These are phyloP conservation scores for maize (Zea mays) DNA, from an alignment of 176 grass and related monocot species.

Conservation along the genomic window DNA sequence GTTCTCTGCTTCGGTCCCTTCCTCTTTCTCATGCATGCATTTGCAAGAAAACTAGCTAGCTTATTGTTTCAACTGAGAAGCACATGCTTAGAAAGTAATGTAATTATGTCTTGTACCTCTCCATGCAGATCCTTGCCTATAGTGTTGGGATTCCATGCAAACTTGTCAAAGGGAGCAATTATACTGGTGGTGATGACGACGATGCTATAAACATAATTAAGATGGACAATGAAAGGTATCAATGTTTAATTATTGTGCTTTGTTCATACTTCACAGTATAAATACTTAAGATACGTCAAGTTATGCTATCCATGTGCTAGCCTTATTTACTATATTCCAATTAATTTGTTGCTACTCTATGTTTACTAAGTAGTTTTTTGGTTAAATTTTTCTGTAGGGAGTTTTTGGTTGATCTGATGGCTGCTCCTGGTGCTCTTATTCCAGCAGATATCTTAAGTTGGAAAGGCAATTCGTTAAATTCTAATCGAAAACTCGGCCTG, in stretches of 20 bases:
- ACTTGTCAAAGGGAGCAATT: slow-evolving; percentile 98
- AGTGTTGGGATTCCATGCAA: slow-evolving; percentile 94
- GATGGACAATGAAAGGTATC: slow-evolving; percentile 85
- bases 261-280: slow-evolving; percentile 5
- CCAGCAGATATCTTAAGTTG: slow-evolving; percentile 89
- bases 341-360: too few relatives aligned
- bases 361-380: slow-evolving; percentile 33
- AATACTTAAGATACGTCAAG: slow-evolving; percentile 30
- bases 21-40: neutral
- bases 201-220: slow-evolving; percentile 99
- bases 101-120: slow-evolving; percentile 23
- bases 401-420: slow-evolving; percentile 99
- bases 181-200: slow-evolving; percentile 91
- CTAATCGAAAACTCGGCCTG: slow-evolving; percentile 50
- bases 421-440: slow-evolving; percentile 90
- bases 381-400: slow-evolving; percentile 60
- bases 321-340: too few relatives aligned
- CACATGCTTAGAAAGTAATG: slow-evolving; percentile 24
- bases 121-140: slow-evolving; percentile 86
- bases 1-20: slow-evolving; percentile 35
- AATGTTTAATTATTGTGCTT: slow-evolving; percentile 26
- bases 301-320: slow-evolving; percentile 33
- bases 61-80: neutral
- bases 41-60: slow-evolving; percentile 9
- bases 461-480: slow-evolving; percentile 70